phyloP scores from a whole-genome alignment of 306 rosid genomes.

The Rosa rugosa region DNA sequence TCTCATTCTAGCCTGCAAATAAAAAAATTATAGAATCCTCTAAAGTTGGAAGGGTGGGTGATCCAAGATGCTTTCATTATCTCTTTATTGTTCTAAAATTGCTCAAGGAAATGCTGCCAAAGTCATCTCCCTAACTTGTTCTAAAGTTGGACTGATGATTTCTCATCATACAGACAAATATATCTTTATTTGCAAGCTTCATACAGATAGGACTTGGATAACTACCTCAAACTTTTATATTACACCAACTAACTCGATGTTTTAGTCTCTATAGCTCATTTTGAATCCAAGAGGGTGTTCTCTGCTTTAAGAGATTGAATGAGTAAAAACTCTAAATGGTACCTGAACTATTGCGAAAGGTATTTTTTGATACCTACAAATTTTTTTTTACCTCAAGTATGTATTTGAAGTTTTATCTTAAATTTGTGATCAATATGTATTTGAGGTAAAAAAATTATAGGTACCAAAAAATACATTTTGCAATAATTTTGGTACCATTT shows the following conservation, averaged over 20 bases:
- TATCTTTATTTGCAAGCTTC: constrained; percentile 1
- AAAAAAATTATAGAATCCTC: constrained; percentile 25
- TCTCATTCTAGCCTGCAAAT: constrained; percentile 20
- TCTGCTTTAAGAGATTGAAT: background rate
- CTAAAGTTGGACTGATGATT: background rate
- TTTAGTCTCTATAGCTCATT: background rate
- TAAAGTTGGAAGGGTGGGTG: constrained; percentile 5
- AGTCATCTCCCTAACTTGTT: background rate
- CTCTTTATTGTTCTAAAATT: constrained; percentile 10
- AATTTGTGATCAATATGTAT: too few species aligned
- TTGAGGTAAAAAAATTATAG: too few species aligned
- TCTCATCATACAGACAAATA: constrained; percentile 1
- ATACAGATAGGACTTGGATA: background rate
- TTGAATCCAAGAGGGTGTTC: background rate
- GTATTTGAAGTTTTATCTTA: too few species aligned
- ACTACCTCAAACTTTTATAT: background rate
- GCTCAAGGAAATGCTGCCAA: background rate
- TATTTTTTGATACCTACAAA: too few species aligned
- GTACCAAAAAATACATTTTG: too few species aligned
- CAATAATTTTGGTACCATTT: too few species aligned
- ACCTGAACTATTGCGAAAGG: too few species aligned
- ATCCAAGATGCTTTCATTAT: constrained; percentile 25
- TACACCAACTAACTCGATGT: background rate
- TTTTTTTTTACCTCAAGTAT: too few species aligned
- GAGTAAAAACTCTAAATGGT: too few species aligned